Evolutionary conservation across 768 basidiomycete species (phyloP), one percentile per base, ranked within the genome.

Genomic region (Hortiboletus flavorubellus): DNA sequence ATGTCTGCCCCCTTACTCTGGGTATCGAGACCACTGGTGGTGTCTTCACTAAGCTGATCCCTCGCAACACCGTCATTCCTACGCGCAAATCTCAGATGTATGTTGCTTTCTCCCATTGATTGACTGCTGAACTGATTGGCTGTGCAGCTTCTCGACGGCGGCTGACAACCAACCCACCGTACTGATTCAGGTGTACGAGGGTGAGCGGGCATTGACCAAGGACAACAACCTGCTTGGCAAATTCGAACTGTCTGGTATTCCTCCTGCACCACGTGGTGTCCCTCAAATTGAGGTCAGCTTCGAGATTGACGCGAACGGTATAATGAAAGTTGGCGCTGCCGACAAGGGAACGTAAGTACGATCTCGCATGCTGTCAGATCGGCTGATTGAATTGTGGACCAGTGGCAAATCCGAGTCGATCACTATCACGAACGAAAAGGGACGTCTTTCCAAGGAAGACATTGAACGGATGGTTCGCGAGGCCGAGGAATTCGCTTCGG

Each of bases 1-100:
- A 99, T 73, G 93, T 98, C 70, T 89, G 87, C 78, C 94, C 96
- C 29, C 83, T 98, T 39, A 96, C 96, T 31, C 92, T 98, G 70
- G 95, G 96, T 83, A 99, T 98, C 64, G 96, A 98, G 82, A 98
- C 95, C 65, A 96, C 95, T 38, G 94, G 96, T 67, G 93, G 94
- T 72, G 94, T 98, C 64, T 92, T 98, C 81, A 98, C 94, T 63
- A 97, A 96, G 75, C 82, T 99, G 67, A 98, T 99, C 66, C 83
- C 93, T 57, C 89, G 96, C 65, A 98, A 98, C 85, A 98, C 96
- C 41, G 93, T 96, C 68, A 94, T 98, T 71, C 96, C 96, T 56
- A 98, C 95, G 65, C 89, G 90, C 80, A 98, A 98, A 81, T 86
- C 85, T 58, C 94, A 98, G 77, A 96, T 89, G 84, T 87, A 57